A percentile compares a stretch with the other conserved stretches of the same genome.
Conservation (phyloP, 257 asterid genomes). For the Nicotiana benthamiana region DNA sequence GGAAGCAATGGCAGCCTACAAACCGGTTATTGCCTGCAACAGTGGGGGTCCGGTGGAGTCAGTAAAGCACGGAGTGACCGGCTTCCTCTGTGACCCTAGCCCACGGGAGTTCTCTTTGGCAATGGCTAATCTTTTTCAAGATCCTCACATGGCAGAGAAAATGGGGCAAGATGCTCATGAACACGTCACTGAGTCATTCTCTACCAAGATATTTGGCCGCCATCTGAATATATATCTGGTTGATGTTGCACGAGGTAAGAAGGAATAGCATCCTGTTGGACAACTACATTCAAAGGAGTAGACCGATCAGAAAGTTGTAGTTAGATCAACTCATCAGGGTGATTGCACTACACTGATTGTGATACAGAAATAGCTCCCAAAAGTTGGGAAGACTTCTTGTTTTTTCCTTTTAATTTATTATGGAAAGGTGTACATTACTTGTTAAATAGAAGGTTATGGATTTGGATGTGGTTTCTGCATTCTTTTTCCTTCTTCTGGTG, state of each 20-base stretch:
- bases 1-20: slow-evolving; percentile 95
- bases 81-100: slow-evolving; percentile 72
- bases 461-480: not conserved
- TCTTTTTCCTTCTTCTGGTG: not conserved
- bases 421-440: not conserved
- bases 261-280: slow-evolving; percentile 15
- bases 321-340: not conserved
- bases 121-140: slow-evolving; percentile 58
- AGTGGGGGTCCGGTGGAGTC: slow-evolving; percentile 97
- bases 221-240: slow-evolving; percentile 53
- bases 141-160: slow-evolving; percentile 52
- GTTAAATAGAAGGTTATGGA: not conserved
- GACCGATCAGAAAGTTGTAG: not conserved
- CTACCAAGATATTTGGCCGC: slow-evolving; percentile 71
- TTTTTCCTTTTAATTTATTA: not conserved
- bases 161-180: slow-evolving; percentile 69
- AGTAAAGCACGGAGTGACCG: slow-evolving; percentile 57
- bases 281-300: not conserved
- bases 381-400: not conserved
- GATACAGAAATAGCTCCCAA: not conserved
- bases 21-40: slow-evolving; percentile 90
- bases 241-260: slow-evolving; percentile 50
- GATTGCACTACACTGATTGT: not conserved
- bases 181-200: slow-evolving; percentile 60
- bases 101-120: slow-evolving; percentile 67